phyloP scores from a whole-genome alignment of 768 basidiomycete species.

The Lentinula sp. region DNA sequence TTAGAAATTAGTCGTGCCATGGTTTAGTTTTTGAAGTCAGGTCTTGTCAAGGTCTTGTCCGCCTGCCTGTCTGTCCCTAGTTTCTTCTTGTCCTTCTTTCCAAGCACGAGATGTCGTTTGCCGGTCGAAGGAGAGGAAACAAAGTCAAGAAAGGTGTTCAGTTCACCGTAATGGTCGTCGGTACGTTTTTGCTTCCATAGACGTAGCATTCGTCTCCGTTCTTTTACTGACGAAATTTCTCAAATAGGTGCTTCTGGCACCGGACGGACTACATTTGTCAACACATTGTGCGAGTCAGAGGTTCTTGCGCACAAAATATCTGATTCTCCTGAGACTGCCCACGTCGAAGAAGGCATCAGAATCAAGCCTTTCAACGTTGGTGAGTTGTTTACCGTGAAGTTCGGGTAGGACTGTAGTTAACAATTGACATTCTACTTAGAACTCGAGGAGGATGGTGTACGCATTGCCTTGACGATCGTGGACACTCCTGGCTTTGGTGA shows the following conservation, averaged over 20 bases:
- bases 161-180: conserved; percentile 97
- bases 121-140: conserved; percentile 82
- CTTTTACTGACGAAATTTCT: conserved; percentile 14
- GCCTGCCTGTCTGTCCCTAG: neutral
- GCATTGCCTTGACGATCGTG: conserved; percentile 95
- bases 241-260: conserved; percentile 89
- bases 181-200: conserved; percentile 42
- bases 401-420: neutral
- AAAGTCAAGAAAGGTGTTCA: conserved; percentile 99
- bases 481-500: conserved; percentile 99
- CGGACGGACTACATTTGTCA: conserved; percentile 97
- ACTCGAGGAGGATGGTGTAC: conserved; percentile 96
- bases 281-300: conserved; percentile 96
- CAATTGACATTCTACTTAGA: conserved; percentile 41
- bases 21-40: neutral
- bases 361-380: conserved; percentile 95
- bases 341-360: conserved; percentile 89
- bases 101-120: conserved; percentile 64
- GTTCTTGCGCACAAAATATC: conserved; percentile 84
- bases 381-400: conserved; percentile 29
- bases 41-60: neutral
- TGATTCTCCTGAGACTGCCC: conserved; percentile 82
- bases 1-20: neutral
- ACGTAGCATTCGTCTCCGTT: conserved; percentile 3
- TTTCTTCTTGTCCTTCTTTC: neutral